A percentile compares a stretch with the other conserved stretches of the same genome.
phyloP scores from a whole-genome alignment of 306 rosid species.

The Acacia acuminata region DNA sequence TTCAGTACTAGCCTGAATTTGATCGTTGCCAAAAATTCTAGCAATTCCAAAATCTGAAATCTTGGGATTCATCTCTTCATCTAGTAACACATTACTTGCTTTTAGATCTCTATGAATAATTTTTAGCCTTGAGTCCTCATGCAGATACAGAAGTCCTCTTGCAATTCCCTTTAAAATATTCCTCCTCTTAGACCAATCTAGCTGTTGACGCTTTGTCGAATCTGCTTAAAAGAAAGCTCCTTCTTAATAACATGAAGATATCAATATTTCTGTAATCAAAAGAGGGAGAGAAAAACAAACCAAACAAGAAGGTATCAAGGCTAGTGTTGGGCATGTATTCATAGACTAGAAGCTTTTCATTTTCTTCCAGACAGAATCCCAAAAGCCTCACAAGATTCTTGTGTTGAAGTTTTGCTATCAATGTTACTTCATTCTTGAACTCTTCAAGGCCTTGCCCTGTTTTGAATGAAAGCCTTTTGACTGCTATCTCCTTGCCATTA shows the following conservation, averaged over 20 bases:
- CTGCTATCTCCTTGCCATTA: constrained; percentile 39
- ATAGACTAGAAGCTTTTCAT: constrained; percentile 44
- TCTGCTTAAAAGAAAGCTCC: constrained; percentile 2
- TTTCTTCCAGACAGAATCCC: constrained; percentile 40
- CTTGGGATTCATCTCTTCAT: constrained; percentile 42
- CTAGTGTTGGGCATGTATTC: constrained; percentile 42
- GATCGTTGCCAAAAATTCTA: constrained; percentile 40
- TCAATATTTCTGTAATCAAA: neutral
- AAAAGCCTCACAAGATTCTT: constrained; percentile 42
- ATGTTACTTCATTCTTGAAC: constrained; percentile 29
- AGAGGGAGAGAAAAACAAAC: constrained; percentile 13
- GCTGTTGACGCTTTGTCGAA: constrained; percentile 7
- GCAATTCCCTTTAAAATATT: constrained; percentile 43
- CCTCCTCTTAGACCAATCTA: constrained; percentile 7
- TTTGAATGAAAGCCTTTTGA: constrained; percentile 36
- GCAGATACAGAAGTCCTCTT: constrained; percentile 49
- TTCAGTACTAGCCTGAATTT: constrained; percentile 48
- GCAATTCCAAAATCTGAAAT: constrained; percentile 56
- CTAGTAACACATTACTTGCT: constrained; percentile 45
- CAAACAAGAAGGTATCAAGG: constrained; percentile 32
- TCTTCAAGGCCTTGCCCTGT: constrained; percentile 32
- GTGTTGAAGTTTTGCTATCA: constrained; percentile 42
- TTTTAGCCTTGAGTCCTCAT: constrained; percentile 47
- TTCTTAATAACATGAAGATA: neutral
- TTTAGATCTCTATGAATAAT: constrained; percentile 48